phyloP scores from a whole-genome alignment of 805 yeast species.

The Candida chauliodis region DNA sequence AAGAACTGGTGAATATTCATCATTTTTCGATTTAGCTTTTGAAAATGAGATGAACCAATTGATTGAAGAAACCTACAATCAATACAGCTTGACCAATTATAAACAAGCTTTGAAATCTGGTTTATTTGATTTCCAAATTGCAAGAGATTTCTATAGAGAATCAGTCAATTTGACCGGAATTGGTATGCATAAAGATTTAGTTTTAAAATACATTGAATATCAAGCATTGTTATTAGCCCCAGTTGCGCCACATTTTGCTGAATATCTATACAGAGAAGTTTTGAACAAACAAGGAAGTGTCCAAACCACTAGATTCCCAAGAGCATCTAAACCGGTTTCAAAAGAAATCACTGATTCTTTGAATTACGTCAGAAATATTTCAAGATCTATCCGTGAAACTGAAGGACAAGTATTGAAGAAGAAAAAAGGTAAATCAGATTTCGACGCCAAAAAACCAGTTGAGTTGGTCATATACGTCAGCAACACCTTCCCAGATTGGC shows the following conservation, averaged over 20 bases:
- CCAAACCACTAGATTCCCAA: conserved; percentile 78
- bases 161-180: conserved; percentile 42
- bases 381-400: conserved; percentile 87
- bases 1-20: conserved; percentile 45
- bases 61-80: conserved; percentile 67
- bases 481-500: conserved; percentile 74
- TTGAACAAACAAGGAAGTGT: conserved; percentile 63
- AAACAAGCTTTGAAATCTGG: conserved; percentile 89
- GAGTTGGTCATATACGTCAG: conserved; percentile 72
- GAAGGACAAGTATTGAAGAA: conserved; percentile 78
- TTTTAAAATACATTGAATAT: conserved; percentile 75
- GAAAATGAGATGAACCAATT: conserved; percentile 89
- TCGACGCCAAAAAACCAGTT: conserved; percentile 72
- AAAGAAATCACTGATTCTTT: conserved; percentile 62
- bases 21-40: conserved; percentile 82
- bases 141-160: conserved; percentile 96
- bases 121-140: conserved; percentile 88
- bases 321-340: conserved; percentile 64
- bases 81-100: conserved; percentile 70
- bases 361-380: conserved; percentile 71
- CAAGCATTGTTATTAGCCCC: conserved; percentile 87
- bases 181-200: conserved; percentile 81
- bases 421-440: conserved; percentile 78
- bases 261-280: conserved; percentile 81
- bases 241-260: conserved; percentile 94